Evolutionary conservation across 805 yeast genomes (phyloP), one percentile per base, ranked within the genome.

Genomic region (Candida verbasci): DNA sequence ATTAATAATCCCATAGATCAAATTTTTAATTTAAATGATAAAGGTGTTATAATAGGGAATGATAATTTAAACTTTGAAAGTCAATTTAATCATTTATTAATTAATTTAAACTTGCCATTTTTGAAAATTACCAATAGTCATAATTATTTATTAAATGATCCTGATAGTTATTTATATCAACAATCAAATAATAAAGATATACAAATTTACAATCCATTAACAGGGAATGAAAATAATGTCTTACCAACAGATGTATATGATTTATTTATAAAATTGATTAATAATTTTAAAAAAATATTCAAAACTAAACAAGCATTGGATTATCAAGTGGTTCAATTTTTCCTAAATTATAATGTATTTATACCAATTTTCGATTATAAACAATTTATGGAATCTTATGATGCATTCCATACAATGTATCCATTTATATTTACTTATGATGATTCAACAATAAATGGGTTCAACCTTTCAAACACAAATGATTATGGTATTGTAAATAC

Each of bases 331-430:
- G 57, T 61, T 47, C 65, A 72, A 27, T 76, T 62, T 49, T 76
- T 76, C 47, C 58, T 73, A 41, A 70, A 73, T 49, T 72, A 71
- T 50, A 76, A 76, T 54, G 66, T 70, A 16, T 64, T 76, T 40
- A 65, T 76, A 17, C 81, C 81, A 3, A 69, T 76, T 7, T 65
- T 76, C 42, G 80, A 75, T 45, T 74, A 71, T 44, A 72, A 68
- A 31, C 55, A 63, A 24, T 75, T 76, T 43, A 75, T 74, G 68
- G 69, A 68, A 45, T 67, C 69, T 34, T 76, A 76, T 31, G 70
- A 66, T 30, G 69, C 65, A 6, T 65, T 68, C 41, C 73, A 68
- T 41, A 66, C 71, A 6, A 65, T 66, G 72, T 67, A 66, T 37
- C 73, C 73, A 7, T 67, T 67, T 38, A 67, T 67, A 50, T 67